These are phyloP conservation scores for Naumovozyma baii DNA, from an alignment of 805 yeast genomes.

Conservation along the genomic window DNA sequence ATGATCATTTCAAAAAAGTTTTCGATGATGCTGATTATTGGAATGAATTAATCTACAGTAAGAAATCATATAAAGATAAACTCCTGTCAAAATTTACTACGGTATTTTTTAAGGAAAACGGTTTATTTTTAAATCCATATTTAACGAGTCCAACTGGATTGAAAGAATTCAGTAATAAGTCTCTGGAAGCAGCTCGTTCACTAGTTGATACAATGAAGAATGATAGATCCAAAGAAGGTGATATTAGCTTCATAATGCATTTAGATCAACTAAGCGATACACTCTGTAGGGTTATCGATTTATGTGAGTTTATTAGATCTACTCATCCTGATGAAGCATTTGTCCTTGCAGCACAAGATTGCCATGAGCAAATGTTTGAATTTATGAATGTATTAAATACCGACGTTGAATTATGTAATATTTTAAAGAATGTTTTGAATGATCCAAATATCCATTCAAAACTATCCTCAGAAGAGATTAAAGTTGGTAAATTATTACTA, in stretches of 20 bases:
- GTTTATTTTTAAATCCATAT: slow-evolving; percentile 67
- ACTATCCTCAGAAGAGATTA: slow-evolving; percentile 63
- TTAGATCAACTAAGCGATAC: slow-evolving; percentile 82
- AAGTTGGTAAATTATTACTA: slow-evolving; percentile 70
- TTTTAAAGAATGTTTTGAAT: slow-evolving; percentile 46
- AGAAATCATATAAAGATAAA: slow-evolving; percentile 6
- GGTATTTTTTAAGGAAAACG: slow-evolving; percentile 32
- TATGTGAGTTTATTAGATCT: slow-evolving; percentile 84
- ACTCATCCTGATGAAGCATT: slow-evolving; percentile 70
- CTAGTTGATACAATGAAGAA: slow-evolving; percentile 49
- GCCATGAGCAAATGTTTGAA: slow-evolving; percentile 83
- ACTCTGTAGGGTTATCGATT: slow-evolving; percentile 84
- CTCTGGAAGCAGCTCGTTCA: slow-evolving; percentile 55
- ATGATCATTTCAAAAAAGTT: slow-evolving; percentile 32
- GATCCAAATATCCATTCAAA: slow-evolving; percentile 21
- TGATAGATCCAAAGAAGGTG: slow-evolving; percentile 37
- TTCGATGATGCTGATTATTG: slow-evolving; percentile 58
- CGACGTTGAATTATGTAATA: slow-evolving; percentile 56
- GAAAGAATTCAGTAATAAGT: slow-evolving; percentile 50
- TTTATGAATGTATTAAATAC: slow-evolving; percentile 91
- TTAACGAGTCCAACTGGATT: slow-evolving; percentile 65
- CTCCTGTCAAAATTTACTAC: slow-evolving; percentile 3
- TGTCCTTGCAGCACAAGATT: slow-evolving; percentile 71
- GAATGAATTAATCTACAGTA: slow-evolving; percentile 37
- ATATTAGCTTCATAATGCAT: slow-evolving; percentile 44